Evolutionary conservation across 257 asterid genomes (phyloP).

Genomic region (Jacaranda mimosifolia): DNA sequence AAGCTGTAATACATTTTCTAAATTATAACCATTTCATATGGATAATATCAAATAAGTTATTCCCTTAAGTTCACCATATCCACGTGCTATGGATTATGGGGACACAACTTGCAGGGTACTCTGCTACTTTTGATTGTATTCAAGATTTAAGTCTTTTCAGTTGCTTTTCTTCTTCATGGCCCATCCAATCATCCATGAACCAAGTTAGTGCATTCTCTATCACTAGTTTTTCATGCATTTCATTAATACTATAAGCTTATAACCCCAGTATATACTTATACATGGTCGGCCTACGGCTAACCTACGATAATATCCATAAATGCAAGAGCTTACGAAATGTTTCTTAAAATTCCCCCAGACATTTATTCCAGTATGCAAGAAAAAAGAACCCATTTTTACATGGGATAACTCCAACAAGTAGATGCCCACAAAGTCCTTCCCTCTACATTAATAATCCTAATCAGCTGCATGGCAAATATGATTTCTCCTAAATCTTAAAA

Average conservation of each 20-base stretch:
- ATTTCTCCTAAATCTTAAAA: slow-evolving; percentile 7
- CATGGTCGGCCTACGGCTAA: neutral
- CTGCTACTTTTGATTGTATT: neutral
- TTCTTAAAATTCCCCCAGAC: neutral
- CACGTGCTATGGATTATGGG: too few relatives aligned
- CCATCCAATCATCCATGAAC: neutral
- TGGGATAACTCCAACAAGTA: neutral
- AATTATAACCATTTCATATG: too few relatives aligned
- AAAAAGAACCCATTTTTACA: neutral
- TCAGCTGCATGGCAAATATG: neutral
- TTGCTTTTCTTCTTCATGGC: neutral
- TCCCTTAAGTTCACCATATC: too few relatives aligned
- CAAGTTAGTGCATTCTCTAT: neutral
- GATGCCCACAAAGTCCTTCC: slow-evolving; percentile 10
- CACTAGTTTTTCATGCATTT: neutral
- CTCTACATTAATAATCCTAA: slow-evolving; percentile 5
- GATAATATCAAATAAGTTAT: too few relatives aligned
- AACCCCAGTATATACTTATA: neutral
- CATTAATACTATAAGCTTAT: neutral
- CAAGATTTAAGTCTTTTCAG: slow-evolving; percentile 6
- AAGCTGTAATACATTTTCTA: neutral
- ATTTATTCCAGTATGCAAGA: neutral
- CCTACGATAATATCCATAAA: neutral
- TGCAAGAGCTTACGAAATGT: neutral
- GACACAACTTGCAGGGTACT: too few relatives aligned